These are phyloP conservation scores for Juglanconis juglandina DNA, from an alignment of 2,329 filamentous ascomycete genomes.

Conservation along the genomic window DNA sequence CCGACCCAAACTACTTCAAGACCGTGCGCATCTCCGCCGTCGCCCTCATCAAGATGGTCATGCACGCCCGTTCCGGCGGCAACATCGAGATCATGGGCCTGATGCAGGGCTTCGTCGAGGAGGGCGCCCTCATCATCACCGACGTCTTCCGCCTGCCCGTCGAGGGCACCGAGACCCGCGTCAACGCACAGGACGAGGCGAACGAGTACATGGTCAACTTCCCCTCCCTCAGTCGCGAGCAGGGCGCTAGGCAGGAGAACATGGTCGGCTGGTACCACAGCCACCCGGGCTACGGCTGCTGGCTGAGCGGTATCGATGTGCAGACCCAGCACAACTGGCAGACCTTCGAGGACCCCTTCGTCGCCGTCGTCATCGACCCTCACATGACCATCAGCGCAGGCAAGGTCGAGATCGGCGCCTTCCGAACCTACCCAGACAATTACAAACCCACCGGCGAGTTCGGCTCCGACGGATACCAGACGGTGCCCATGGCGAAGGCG, in stretches of 20 bases:
- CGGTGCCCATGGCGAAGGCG: constrained; percentile 87
- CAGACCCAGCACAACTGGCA: constrained; percentile 84
- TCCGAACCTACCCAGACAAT: constrained; percentile 79
- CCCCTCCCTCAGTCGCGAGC: constrained; percentile 70
- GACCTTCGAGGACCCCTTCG: constrained; percentile 80
- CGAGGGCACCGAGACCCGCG: constrained; percentile 95
- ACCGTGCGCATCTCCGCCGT: constrained; percentile 89
- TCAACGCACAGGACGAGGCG: constrained; percentile 92
- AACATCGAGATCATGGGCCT: constrained; percentile 93
- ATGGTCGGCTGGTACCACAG: constrained; percentile 98
- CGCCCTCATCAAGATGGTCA: constrained; percentile 96
- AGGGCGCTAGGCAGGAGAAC: constrained; percentile 73
- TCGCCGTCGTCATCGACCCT: constrained; percentile 94
- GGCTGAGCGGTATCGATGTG: constrained; percentile 95
- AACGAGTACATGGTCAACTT: constrained; percentile 97
- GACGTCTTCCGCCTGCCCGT: constrained; percentile 92
- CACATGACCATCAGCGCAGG: constrained; percentile 91
- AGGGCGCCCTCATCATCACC: constrained; percentile 83
- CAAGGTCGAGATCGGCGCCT: constrained; percentile 96
- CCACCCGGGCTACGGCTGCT: constrained; percentile 96
- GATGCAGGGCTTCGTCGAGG: constrained; percentile 92
- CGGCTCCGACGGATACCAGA: constrained; percentile 59
- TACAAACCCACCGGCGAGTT: constrained; percentile 50
- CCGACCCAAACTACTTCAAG: constrained; percentile 84
- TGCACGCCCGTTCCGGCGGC: constrained; percentile 95